Evolutionary conservation across 2,329 filamentous ascomycete species (phyloP).

Genomic region (Fusarium nodosum): DNA sequence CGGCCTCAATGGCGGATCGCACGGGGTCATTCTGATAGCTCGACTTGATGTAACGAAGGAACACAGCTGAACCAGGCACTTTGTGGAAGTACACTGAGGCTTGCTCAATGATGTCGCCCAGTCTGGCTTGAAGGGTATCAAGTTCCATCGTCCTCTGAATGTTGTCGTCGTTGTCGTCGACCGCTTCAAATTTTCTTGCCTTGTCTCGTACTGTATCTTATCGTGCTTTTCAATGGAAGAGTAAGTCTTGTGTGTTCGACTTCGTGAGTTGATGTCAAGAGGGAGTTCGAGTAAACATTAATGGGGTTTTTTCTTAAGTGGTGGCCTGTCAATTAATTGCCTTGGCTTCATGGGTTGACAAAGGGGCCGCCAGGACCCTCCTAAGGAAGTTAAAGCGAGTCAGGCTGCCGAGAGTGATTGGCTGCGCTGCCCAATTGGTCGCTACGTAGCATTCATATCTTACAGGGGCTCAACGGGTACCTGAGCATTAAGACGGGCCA

Average conservation of each 20-base stretch:
- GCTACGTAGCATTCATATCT: background rate
- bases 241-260: background rate
- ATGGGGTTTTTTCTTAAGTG: constrained; percentile 10
- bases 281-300: constrained; percentile 1
- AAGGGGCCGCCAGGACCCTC: constrained; percentile 36
- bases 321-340: constrained; percentile 20
- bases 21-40: constrained; percentile 98
- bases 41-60: constrained; percentile 94
- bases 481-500: constrained; percentile 20
- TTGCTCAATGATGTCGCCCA: constrained; percentile 66
- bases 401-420: constrained; percentile 23
- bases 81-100: constrained; percentile 81
- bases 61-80: constrained; percentile 92
- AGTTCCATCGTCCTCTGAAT: constrained; percentile 67
- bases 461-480: constrained; percentile 36
- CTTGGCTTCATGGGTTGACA: constrained; percentile 15
- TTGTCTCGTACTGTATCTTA: background rate
- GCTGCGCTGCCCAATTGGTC: constrained; percentile 8
- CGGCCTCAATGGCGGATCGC: constrained; percentile 90
- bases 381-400: constrained; percentile 6
- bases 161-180: constrained; percentile 7
- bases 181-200: background rate
- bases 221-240: background rate
- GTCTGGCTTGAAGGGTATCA: constrained; percentile 67
- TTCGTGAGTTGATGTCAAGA: constrained; percentile 9